These are phyloP conservation scores for Nicotiana sylvestris DNA, from an alignment of 257 asterid species.

Conservation along the genomic window DNA sequence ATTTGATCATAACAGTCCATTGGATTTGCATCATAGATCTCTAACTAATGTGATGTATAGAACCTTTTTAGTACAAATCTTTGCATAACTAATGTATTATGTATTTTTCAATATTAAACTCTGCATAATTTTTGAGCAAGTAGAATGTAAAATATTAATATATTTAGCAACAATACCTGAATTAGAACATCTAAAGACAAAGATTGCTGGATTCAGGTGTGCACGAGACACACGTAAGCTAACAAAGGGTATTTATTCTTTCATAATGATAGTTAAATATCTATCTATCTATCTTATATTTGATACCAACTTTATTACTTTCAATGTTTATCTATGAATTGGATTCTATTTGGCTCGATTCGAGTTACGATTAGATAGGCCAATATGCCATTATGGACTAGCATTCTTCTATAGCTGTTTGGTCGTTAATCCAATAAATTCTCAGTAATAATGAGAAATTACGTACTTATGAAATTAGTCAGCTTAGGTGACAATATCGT, in stretches of 20 bases:
- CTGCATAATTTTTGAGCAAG: no score
- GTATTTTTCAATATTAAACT: neutral
- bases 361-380: no score
- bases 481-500: conserved; percentile 53
- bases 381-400: no score
- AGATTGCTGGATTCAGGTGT: no score
- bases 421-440: no score
- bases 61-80: neutral
- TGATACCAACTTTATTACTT: conserved; percentile 19
- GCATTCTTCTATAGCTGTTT: no score
- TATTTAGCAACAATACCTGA: neutral
- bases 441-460: conserved; percentile 33
- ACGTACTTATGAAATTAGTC: conserved; percentile 83
- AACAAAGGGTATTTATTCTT: no score
- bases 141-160: neutral
- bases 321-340: no score
- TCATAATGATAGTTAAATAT: no score
- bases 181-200: neutral
- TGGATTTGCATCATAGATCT: neutral
- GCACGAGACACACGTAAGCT: no score
- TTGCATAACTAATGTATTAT: neutral
- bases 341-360: no score
- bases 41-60: neutral
- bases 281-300: conserved; percentile 13
- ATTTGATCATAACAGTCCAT: neutral